Evolutionary conservation across 495 filamentous ascomycete genomes (phyloP), one percentile per base, ranked within the genome.

Genomic region (Neurospora sp.): DNA sequence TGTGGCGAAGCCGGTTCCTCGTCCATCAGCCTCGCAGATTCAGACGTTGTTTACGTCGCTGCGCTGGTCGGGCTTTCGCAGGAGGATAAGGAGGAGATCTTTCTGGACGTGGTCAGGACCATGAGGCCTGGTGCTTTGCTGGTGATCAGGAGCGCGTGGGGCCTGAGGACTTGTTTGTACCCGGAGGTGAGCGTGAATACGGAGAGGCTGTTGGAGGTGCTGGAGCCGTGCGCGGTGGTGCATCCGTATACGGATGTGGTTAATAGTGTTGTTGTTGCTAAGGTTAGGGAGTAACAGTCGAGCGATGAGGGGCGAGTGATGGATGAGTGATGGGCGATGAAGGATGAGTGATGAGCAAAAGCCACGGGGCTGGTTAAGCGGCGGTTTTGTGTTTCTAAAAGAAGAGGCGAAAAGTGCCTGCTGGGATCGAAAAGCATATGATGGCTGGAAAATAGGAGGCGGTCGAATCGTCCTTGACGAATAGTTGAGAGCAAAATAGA

Each of bases 231-330:
- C 9, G 74, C 78, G 0, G 78, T 78, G 16, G 71, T 79, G 14
- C 78, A 81, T 46, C 79, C 79, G 39, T 76, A 76, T 31, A 72
- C 71, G 2, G 74, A 77, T 71, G 79, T 81, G 39, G 78, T 81
- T 4, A 81, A 81, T 59, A 78, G 76, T 61, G 78, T 79, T 4
- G 72, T 81, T 69, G 76, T 81, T 9, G 75, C 78, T n/a, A 76
- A 61, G 40, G 75, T 79, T 12, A 75, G 69, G 42, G 41, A 37
- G 35, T 35, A 35, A 31, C 27, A 31, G 27, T 31, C 27, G 27
- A 31, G 27, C 27, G 27, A 31, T 31, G 27, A 31, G 3, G 27
- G 27, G 27, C 27, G 27, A 31, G 27, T 31, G 27, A 31, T 31
- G 27, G 27, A 31, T 31, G n/a, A n/a, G n/a, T n/a, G n/a, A n/a